Conservation (phyloP, 2,329 filamentous ascomycete genomes). For the Pseudogymnoascus sp. region DNA sequence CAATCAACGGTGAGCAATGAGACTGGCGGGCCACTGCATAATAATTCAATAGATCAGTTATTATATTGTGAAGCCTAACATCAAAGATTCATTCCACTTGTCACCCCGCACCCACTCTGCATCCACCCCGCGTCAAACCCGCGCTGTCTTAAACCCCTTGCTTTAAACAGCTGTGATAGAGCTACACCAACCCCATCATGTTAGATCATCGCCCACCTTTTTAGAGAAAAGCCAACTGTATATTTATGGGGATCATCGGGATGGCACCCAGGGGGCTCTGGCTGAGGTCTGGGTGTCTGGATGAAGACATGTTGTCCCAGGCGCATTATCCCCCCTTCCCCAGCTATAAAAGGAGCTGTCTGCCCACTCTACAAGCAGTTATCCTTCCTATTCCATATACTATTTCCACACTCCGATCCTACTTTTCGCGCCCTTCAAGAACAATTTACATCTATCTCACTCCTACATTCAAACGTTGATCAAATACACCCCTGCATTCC, state of each 20-base stretch:
- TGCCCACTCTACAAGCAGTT: not conserved
- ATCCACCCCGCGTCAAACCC: not conserved
- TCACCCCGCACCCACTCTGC: not conserved
- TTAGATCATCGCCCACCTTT: too few relatives aligned
- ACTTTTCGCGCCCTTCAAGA: not conserved
- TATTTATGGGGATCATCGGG: too few relatives aligned
- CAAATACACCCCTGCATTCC: too few relatives aligned
- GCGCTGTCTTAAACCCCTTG: not conserved
- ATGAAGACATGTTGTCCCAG: not conserved
- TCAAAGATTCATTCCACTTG: not conserved
- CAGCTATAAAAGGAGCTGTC: not conserved
- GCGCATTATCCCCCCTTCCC: not conserved
- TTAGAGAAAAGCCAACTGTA: too few relatives aligned
- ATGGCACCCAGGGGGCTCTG: not conserved
- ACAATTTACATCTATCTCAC: not conserved
- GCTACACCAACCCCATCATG: not conserved
- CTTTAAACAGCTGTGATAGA: not conserved
- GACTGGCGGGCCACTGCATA: not conserved
- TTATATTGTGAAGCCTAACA: not conserved
- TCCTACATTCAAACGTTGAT: too few relatives aligned
- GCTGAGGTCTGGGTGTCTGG: not conserved
- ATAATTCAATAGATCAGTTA: not conserved
- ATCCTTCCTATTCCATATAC: not conserved
- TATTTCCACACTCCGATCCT: not conserved
- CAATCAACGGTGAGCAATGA: not conserved